These are phyloP conservation scores for Chrysanthemum makinoi DNA, from an alignment of 129 eudicot species.

Conservation along the genomic window DNA sequence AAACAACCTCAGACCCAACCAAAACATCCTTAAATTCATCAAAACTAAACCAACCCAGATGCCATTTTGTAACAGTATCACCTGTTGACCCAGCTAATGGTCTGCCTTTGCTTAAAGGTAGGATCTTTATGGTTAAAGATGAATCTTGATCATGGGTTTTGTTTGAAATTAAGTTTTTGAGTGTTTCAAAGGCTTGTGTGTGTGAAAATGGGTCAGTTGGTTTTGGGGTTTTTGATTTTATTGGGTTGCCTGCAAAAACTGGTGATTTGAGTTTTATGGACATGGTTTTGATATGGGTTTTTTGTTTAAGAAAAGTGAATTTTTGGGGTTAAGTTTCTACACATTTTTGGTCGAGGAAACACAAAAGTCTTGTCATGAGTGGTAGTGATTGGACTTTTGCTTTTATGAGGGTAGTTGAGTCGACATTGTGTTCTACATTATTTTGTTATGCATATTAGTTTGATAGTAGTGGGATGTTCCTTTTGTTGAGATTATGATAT, in stretches of 20 bases:
- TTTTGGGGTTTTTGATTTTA: constrained; percentile 61
- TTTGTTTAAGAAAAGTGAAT: too few species aligned
- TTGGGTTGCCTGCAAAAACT: constrained; percentile 71
- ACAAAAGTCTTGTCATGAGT: too few species aligned
- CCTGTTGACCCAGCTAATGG: constrained; percentile 52
- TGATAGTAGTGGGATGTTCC: too few species aligned
- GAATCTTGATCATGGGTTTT: constrained; percentile 37
- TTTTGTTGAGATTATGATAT: too few species aligned
- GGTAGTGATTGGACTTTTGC: too few species aligned
- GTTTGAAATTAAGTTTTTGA: constrained; percentile 40
- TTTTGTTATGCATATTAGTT: too few species aligned
- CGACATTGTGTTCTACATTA: too few species aligned
- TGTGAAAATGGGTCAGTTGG: constrained; percentile 54
- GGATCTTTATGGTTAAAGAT: constrained; percentile 49
- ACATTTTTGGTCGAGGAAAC: too few species aligned
- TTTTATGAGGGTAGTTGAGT: too few species aligned
- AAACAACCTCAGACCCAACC: constrained; percentile 45
- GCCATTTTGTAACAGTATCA: constrained; percentile 50
- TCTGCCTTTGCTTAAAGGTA: constrained; percentile 70
- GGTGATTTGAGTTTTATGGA: constrained; percentile 37
- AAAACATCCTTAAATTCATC: constrained; percentile 43
- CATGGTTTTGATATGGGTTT: background rate
- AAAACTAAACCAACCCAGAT: constrained; percentile 78
- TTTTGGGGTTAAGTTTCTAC: too few species aligned
- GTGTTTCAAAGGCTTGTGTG: constrained; percentile 54